A percentile compares a stretch with the other conserved stretches of the same genome.
Conservation (phyloP, 2,329 filamentous ascomycete species). For the Cercospora zeae-maydis region DNA sequence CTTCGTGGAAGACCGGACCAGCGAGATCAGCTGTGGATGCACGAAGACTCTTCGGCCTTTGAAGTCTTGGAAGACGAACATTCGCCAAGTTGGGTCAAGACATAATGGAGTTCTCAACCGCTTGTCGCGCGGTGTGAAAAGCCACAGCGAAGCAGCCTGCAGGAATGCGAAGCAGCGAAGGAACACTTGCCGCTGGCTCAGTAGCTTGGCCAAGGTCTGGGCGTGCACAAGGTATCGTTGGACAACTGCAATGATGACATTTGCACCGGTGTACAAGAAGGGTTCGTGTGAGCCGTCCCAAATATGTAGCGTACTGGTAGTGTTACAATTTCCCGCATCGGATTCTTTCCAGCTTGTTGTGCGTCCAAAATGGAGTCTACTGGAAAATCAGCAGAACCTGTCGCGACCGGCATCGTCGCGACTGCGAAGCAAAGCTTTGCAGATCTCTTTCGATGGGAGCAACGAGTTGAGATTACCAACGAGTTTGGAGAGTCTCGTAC, state of each 20-base stretch:
- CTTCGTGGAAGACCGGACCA: background rate
- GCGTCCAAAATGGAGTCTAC: conserved; percentile 28
- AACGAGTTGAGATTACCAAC: conserved; percentile 65
- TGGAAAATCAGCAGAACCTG: conserved; percentile 57
- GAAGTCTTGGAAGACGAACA: background rate
- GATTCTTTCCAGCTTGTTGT: background rate
- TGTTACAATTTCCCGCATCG: background rate
- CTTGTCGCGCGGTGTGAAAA: conserved; percentile 1
- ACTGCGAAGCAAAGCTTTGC: conserved; percentile 61
- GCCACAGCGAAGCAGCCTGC: background rate
- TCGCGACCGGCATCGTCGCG: conserved; percentile 62
- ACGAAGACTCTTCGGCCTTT: conserved; percentile 4
- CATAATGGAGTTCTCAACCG: conserved; percentile 6
- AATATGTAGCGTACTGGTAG: background rate
- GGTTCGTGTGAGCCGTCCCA: background rate
- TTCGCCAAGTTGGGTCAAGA: conserved; percentile 2
- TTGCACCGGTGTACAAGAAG: conserved; percentile 5
- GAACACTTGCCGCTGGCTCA: background rate
- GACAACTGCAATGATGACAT: conserved; percentile 8
- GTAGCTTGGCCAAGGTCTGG: conserved; percentile 16
- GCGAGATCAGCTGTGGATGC: conserved; percentile 1
- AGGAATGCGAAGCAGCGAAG: background rate
- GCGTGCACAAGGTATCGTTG: conserved; percentile 12
- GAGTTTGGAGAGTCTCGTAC: conserved; percentile 61
- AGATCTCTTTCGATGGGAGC: conserved; percentile 71